Conservation (phyloP, 305 asterid genomes). For the Ajuga reptans region DNA sequence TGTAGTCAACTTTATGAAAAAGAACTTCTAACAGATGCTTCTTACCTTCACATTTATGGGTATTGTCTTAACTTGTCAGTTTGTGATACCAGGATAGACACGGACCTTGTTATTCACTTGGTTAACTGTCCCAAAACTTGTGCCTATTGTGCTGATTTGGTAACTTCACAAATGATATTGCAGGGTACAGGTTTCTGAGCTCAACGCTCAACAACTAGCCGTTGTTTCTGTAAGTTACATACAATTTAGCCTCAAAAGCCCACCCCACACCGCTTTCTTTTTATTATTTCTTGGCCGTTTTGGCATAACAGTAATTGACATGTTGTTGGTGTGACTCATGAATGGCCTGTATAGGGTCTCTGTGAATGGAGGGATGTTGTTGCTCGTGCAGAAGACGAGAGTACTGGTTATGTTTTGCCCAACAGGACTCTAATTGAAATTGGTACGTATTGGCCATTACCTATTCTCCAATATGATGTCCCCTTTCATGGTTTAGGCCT, state of each 20-base stretch:
- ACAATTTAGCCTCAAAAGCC: neutral
- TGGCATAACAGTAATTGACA: neutral
- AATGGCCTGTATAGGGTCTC: slow-evolving; percentile 57
- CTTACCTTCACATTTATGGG: slow-evolving; percentile 89
- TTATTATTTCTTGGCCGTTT: slow-evolving; percentile 5
- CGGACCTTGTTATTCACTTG: slow-evolving; percentile 5
- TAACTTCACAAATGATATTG: slow-evolving; percentile 18
- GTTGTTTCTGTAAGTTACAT: slow-evolving; percentile 69
- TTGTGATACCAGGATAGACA: slow-evolving; percentile 5
- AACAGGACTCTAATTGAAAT: slow-evolving; percentile 82
- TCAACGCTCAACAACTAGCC: slow-evolving; percentile 87
- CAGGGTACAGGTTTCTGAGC: slow-evolving; percentile 75
- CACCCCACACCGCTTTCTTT: neutral
- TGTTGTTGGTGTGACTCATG: slow-evolving; percentile 15
- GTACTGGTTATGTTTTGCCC: slow-evolving; percentile 93
- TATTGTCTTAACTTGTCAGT: slow-evolving; percentile 28
- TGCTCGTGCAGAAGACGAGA: slow-evolving; percentile 99
- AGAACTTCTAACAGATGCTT: slow-evolving; percentile 78
- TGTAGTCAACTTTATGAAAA: slow-evolving; percentile 87
- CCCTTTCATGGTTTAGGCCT: neutral
- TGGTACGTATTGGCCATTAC: slow-evolving; percentile 39
- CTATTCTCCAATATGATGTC: neutral
- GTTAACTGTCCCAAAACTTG: slow-evolving; percentile 7
- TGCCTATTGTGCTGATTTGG: slow-evolving; percentile 16
- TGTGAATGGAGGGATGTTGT: slow-evolving; percentile 91